A percentile compares a stretch with the other conserved stretches of the same genome.
phyloP scores from a whole-genome alignment of 2,329 filamentous ascomycete genomes.

The Elsinoe perseae region DNA sequence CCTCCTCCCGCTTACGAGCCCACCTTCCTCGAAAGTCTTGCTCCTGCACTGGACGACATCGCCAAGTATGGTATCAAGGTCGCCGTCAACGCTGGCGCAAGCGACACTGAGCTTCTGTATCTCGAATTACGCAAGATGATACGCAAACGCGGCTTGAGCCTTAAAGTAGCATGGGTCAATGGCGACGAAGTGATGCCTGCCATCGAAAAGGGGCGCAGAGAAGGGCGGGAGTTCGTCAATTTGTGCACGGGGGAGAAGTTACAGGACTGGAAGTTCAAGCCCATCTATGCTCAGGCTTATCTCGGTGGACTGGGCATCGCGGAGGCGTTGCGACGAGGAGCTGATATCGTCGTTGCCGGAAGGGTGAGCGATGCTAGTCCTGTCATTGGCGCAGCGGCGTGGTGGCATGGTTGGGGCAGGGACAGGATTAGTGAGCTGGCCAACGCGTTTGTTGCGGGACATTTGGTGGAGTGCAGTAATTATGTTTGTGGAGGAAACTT shows the following conservation, averaged over 20 bases:
- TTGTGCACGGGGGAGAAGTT: slow-evolving; percentile 14
- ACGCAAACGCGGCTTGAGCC: slow-evolving; percentile 29
- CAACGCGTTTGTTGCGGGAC: slow-evolving; percentile 36
- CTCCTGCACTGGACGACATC: slow-evolving; percentile 39
- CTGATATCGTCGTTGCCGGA: slow-evolving; percentile 40
- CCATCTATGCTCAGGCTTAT: slow-evolving; percentile 33
- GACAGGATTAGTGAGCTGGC: slow-evolving; percentile 35
- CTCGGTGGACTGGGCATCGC: slow-evolving; percentile 39
- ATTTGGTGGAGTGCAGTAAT: slow-evolving; percentile 38
- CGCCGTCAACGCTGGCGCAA: slow-evolving; percentile 50
- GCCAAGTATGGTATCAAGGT: slow-evolving; percentile 46
- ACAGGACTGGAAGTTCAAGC: slow-evolving; percentile 18
- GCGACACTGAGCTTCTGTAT: slow-evolving; percentile 48
- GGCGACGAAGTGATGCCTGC: slow-evolving; percentile 35
- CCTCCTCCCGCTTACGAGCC: slow-evolving; percentile 25
- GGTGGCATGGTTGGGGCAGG: slow-evolving; percentile 40
- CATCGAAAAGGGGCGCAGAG: neutral
- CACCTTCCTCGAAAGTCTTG: slow-evolving; percentile 43
- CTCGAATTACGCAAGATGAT: slow-evolving; percentile 36
- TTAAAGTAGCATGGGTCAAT: slow-evolving; percentile 43
- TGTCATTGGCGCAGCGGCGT: slow-evolving; percentile 37
- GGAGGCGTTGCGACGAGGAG: slow-evolving; percentile 34
- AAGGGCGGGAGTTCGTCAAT: slow-evolving; percentile 1
- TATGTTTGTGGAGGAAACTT: slow-evolving; percentile 40
- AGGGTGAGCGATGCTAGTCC: slow-evolving; percentile 39